These are phyloP conservation scores for Kazachstania psychrophila DNA, from an alignment of 805 yeast species.

Conservation along the genomic window DNA sequence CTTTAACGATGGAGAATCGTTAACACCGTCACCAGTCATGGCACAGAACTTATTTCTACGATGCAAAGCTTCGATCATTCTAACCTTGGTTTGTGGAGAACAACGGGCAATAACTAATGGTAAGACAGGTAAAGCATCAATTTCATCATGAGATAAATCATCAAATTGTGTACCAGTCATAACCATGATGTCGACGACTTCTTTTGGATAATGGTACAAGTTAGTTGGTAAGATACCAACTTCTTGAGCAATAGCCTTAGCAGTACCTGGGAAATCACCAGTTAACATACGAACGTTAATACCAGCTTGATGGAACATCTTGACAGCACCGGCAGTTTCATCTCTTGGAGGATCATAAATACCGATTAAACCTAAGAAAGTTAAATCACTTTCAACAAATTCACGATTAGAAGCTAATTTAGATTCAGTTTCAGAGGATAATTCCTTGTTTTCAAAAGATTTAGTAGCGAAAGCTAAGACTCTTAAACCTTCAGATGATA, in stretches of 20 bases:
- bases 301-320: conserved; percentile 77
- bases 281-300: conserved; percentile 98
- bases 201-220: conserved; percentile 30
- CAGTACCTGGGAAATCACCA: conserved; percentile 86
- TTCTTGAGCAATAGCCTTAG: conserved; percentile 73
- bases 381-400: conserved; percentile 48
- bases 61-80: conserved; percentile 83
- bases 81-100: conserved; percentile 86
- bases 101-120: conserved; percentile 91
- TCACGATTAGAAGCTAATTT: conserved; percentile 21
- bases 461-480: conserved; percentile 67
- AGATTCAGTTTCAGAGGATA: conserved; percentile 23
- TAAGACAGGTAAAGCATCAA: conserved; percentile 62
- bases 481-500: conserved; percentile 80
- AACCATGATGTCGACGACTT: conserved; percentile 47
- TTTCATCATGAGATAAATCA: conserved; percentile 53
- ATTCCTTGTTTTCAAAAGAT: conserved; percentile 27
- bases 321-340: conserved; percentile 66
- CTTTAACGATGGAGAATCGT: conserved; percentile 94
- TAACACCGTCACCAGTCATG: conserved; percentile 99
- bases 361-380: conserved; percentile 80
- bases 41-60: conserved; percentile 89
- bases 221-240: conserved; percentile 76
- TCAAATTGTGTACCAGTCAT: conserved; percentile 83
- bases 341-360: conserved; percentile 98